phyloP scores from a whole-genome alignment of 202 grass and related monocot genomes.

The Digitaria exilis region DNA sequence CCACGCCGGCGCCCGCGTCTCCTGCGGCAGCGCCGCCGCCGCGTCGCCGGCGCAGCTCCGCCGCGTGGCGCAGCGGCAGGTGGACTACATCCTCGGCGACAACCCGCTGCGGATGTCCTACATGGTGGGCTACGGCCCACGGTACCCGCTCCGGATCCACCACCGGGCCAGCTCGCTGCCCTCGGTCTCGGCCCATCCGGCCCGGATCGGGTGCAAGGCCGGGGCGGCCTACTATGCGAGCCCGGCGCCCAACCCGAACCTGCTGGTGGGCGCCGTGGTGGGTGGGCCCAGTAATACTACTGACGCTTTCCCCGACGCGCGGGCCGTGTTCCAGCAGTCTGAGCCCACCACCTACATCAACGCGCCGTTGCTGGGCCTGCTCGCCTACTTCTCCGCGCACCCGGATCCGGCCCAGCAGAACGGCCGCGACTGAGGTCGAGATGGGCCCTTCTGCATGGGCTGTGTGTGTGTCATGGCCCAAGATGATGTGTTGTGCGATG shows the following conservation, averaged over 20 bases:
- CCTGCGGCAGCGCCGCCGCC: too few species aligned
- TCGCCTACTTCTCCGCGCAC: conserved; percentile 82
- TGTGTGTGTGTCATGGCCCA: too few species aligned
- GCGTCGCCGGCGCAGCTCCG: conserved; percentile 68
- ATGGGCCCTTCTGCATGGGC: background rate
- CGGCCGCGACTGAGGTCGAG: conserved; percentile 32
- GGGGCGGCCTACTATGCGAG: conserved; percentile 67
- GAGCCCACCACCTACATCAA: conserved; percentile 96
- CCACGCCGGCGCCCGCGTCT: conserved; percentile 71
- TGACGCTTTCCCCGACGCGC: conserved; percentile 75
- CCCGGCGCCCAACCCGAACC: conserved; percentile 68
- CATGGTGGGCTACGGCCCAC: conserved; percentile 85
- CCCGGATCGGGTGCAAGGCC: conserved; percentile 67
- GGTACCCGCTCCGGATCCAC: conserved; percentile 82
- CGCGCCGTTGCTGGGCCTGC: conserved; percentile 74
- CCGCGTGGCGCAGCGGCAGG: conserved; percentile 85
- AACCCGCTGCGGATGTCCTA: conserved; percentile 96
- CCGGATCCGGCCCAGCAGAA: conserved; percentile 48
- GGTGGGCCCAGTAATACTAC: conserved; percentile 77
- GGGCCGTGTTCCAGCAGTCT: conserved; percentile 88
- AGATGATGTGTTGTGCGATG: background rate
- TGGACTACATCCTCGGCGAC: conserved; percentile 92
- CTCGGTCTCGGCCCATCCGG: conserved; percentile 60
- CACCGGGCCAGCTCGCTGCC: conserved; percentile 87
- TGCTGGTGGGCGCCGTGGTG: conserved; percentile 78